Evolutionary conservation across 1,284 basidiomycete genomes (phyloP).

Genomic region (Melampsora americana): DNA sequence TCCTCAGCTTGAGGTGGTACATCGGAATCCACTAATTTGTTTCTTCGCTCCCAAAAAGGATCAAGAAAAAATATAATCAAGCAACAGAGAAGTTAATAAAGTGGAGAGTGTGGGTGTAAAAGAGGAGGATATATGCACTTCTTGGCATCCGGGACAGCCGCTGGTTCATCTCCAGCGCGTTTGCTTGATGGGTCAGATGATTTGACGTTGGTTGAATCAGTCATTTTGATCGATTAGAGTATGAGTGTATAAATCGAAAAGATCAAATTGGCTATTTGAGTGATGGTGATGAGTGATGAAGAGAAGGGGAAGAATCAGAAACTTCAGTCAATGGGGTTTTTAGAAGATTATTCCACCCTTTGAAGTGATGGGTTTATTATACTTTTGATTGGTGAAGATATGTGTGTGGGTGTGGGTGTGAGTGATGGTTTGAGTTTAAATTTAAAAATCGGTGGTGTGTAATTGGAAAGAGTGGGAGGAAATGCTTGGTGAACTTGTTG

Average conservation of each 20-base stretch:
- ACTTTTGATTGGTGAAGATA: neutral
- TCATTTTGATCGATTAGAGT: neutral
- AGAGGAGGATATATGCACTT: conserved; percentile 4
- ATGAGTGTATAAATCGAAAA: neutral
- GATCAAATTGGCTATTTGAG: neutral
- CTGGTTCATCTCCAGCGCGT: neutral
- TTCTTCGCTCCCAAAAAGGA: neutral
- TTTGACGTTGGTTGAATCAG: neutral
- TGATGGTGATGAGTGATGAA: neutral
- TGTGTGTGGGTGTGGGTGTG: neutral
- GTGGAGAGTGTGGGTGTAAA: neutral
- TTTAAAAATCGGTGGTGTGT: neutral
- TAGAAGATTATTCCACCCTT: too few relatives aligned
- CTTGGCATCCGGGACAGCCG: neutral
- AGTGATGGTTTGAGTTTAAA: neutral
- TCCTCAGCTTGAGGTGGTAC: neutral
- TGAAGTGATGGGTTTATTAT: too few relatives aligned
- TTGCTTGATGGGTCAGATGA: neutral
- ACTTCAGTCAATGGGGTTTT: neutral
- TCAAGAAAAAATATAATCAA: neutral
- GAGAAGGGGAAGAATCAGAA: neutral
- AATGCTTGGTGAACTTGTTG: neutral
- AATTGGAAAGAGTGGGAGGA: neutral
- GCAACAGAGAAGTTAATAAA: neutral
- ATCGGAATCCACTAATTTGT: neutral